Conservation (phyloP, 371 early-diverging fungal species). For the Mucor saturninus region DNA sequence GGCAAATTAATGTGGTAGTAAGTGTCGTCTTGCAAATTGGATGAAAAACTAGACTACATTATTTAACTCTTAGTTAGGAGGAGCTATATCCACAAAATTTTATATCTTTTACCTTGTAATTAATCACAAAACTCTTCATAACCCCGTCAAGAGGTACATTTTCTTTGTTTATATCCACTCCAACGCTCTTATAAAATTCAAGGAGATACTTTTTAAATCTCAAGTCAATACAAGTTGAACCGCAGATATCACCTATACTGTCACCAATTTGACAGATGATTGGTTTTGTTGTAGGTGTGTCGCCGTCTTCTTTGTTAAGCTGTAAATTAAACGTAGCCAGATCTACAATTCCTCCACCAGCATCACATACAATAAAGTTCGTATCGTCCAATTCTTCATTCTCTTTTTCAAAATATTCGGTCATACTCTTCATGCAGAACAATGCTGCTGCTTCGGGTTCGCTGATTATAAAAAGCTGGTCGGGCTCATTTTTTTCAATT, state of each 20-base stretch:
- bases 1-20: too few relatives aligned
- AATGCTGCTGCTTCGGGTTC: slow-evolving; percentile 52
- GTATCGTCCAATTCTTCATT: slow-evolving; percentile 10
- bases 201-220: slow-evolving; percentile 23
- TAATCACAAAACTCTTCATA: neutral
- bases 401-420: neutral
- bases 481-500: slow-evolving; percentile 32
- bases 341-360: slow-evolving; percentile 65
- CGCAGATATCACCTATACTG: slow-evolving; percentile 54
- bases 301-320: neutral
- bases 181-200: neutral
- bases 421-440: slow-evolving; percentile 26
- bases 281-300: too few relatives aligned
- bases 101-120: too few relatives aligned
- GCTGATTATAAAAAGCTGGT: slow-evolving; percentile 44
- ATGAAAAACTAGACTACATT: too few relatives aligned
- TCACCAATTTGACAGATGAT: slow-evolving; percentile 29
- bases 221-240: slow-evolving; percentile 49
- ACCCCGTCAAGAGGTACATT: neutral
- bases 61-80: too few relatives aligned
- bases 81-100: too few relatives aligned
- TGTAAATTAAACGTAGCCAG: neutral
- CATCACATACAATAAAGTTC: slow-evolving; percentile 47
- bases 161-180: too few relatives aligned
- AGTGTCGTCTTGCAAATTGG: too few relatives aligned